These are phyloP conservation scores for Amphicarpaea edgeworthii DNA, from an alignment of 306 rosid species.

Conservation along the genomic window DNA sequence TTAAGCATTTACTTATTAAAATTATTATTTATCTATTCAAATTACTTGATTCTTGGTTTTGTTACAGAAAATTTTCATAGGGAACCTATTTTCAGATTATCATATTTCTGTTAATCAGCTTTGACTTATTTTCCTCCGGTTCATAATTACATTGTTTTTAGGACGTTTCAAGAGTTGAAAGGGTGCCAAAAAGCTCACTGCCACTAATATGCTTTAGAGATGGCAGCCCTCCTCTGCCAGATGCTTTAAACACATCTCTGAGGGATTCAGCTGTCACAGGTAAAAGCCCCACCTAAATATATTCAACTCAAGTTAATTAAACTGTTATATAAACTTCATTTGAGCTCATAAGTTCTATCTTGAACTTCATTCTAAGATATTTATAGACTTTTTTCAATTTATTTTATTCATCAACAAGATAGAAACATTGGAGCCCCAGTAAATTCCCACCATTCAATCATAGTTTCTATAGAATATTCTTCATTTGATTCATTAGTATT, in stretches of 20 bases:
- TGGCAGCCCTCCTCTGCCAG: conserved; percentile 94
- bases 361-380: conserved; percentile 13
- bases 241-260: conserved; percentile 65
- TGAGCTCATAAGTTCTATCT: conserved; percentile 35
- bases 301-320: conserved; percentile 33
- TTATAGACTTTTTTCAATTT: conserved; percentile 1
- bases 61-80: conserved; percentile 13
- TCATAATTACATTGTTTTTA: conserved; percentile 52
- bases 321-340: background rate
- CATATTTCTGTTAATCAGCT: conserved; percentile 17
- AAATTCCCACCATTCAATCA: background rate
- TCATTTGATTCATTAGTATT: conserved; percentile 31
- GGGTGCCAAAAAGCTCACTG: conserved; percentile 59
- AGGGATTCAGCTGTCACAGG: conserved; percentile 64
- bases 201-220: conserved; percentile 87
- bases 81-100: conserved; percentile 15
- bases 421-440: background rate
- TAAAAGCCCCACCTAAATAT: conserved; percentile 26
- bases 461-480: background rate
- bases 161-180: conserved; percentile 63
- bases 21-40: conserved; percentile 3
- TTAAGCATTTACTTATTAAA: background rate
- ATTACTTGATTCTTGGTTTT: conserved; percentile 5
- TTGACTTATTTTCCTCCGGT: conserved; percentile 37
- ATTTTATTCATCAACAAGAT: conserved; percentile 5